Evolutionary conservation across 225 moss, liverwort and hornwort species (phyloP), one percentile per base, ranked within the genome.

Genomic region (Sphagnum tenellum): DNA sequence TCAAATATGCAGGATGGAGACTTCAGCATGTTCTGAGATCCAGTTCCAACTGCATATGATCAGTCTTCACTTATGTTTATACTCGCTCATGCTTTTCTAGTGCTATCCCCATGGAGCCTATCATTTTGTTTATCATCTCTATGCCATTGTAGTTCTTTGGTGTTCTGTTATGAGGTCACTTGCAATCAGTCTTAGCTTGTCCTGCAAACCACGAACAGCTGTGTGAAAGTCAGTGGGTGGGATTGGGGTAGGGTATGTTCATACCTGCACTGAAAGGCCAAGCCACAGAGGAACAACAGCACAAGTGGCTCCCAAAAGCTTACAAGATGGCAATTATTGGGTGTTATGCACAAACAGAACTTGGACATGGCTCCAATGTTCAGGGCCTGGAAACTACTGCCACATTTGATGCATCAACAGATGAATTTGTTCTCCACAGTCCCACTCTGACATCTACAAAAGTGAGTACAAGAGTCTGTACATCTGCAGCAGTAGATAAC

Each of bases 281-380:
- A 69, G 84, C 65, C 56, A 98, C 90, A 10, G 93, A 86, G 64
- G 90, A 93, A 69, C 93, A 98, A 66, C 90, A 93, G 70, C 83
- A 86, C 12, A 78, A 84, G 66, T 98, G 98, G 90, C 90, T 98
- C 49, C 66, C 87, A 13, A 79, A 84, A 47, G 90, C 98, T 64
- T 84, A 79, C 72, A 84, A 77, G 75, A 88, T 98, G 98, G 57
- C 78, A 14, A 93, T 98, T 61, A 89, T 98, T 72, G 90, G 98
- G 64, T 90, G 93, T 69, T 98, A 93, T 74, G 93, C 93, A 5
- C 98, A 93, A 75, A 98, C 98, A 50, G 98, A 98, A 71, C 78
- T 98, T 67, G 93, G 98, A 10, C 98, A 98, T 79, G 98, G 98
- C 45, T 98, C 98, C 5, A 98, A 93, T 68, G 93, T 98, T 53